Percentiles rank a stretch among this genome's conserved stretches.
phyloP scores from a whole-genome alignment of 345 rosid genomes.

The Eutrema japonicum region DNA sequence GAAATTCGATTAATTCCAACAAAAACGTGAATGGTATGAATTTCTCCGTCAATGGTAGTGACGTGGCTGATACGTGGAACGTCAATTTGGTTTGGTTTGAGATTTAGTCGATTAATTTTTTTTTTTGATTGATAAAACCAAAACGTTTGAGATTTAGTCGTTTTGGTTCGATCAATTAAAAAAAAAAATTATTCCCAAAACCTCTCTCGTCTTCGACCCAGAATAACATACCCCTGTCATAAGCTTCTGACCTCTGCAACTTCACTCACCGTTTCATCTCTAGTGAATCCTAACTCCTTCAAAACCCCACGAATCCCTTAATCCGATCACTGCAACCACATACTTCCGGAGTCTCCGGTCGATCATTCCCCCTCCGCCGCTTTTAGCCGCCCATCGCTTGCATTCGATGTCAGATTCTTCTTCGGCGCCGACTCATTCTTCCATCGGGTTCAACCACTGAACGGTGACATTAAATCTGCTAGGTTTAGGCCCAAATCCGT shows the following conservation, averaged over 20 bases:
- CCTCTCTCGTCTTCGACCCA: too few relatives aligned
- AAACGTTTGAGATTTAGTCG: too few relatives aligned
- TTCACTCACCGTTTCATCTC: slow-evolving; percentile 37
- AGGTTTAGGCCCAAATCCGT: slow-evolving; percentile 38
- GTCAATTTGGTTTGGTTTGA: too few relatives aligned
- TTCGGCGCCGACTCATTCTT: slow-evolving; percentile 57
- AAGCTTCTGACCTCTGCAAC: slow-evolving; percentile 32
- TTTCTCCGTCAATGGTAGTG: too few relatives aligned
- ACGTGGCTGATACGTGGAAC: too few relatives aligned
- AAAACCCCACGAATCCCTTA: slow-evolving; percentile 42
- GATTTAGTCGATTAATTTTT: too few relatives aligned
- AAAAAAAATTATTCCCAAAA: too few relatives aligned
- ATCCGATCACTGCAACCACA: slow-evolving; percentile 56
- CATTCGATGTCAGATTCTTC: slow-evolving; percentile 52
- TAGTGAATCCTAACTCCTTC: slow-evolving; percentile 34
- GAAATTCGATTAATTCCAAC: too few relatives aligned
- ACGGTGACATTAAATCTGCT: slow-evolving; percentile 38
- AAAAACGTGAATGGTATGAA: too few relatives aligned
- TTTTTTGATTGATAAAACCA: too few relatives aligned
- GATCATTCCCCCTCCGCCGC: slow-evolving; percentile 35
- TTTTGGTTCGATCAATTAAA: too few relatives aligned
- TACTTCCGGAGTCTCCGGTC: slow-evolving; percentile 51
- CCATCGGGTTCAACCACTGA: neutral
- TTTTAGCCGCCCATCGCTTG: slow-evolving; percentile 37
- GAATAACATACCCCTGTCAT: too few relatives aligned